Conservation (phyloP, 2,329 filamentous ascomycete species). For the Apiospora malaysiana region DNA sequence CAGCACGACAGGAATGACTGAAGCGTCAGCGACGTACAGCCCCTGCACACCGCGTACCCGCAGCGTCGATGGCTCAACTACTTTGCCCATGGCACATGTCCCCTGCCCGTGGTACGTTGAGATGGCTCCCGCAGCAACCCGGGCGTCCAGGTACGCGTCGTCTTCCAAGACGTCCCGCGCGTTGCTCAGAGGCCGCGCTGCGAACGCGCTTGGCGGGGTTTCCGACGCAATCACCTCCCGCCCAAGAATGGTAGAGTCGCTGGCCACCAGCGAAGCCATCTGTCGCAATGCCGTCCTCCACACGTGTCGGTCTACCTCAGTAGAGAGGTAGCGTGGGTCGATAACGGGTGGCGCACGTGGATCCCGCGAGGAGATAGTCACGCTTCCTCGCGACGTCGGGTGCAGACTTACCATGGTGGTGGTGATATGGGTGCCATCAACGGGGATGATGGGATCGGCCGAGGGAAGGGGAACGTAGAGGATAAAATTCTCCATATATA, state of each 20-base stretch:
- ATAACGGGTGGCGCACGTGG: constrained; percentile 5
- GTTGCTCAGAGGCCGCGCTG: neutral
- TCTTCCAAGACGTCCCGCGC: neutral
- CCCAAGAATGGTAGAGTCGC: neutral
- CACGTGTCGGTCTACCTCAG: constrained; percentile 8
- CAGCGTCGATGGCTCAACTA: constrained; percentile 15
- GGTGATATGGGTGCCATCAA: constrained; percentile 19
- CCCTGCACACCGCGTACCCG: constrained; percentile 9
- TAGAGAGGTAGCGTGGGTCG: constrained; percentile 19
- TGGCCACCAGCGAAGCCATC: neutral
- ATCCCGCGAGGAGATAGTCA: constrained; percentile 5
- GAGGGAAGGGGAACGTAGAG: neutral
- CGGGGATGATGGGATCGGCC: neutral
- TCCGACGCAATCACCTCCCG: constrained; percentile 17
- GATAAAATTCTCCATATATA: constrained; percentile 17
- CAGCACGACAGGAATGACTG: constrained; percentile 16
- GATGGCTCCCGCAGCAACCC: neutral
- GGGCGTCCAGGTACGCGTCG: constrained; percentile 21
- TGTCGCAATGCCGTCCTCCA: neutral
- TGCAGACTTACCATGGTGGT: constrained; percentile 27
- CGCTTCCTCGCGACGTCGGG: constrained; percentile 19
- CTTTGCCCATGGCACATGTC: constrained; percentile 22
- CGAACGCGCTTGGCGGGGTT: constrained; percentile 7
- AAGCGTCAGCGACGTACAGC: constrained; percentile 19
- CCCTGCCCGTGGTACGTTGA: constrained; percentile 6